Evolutionary conservation across 2,329 filamentous ascomycete genomes (phyloP), one percentile per base, ranked within the genome.

Genomic region (Chalaropsis ovoidea): DNA sequence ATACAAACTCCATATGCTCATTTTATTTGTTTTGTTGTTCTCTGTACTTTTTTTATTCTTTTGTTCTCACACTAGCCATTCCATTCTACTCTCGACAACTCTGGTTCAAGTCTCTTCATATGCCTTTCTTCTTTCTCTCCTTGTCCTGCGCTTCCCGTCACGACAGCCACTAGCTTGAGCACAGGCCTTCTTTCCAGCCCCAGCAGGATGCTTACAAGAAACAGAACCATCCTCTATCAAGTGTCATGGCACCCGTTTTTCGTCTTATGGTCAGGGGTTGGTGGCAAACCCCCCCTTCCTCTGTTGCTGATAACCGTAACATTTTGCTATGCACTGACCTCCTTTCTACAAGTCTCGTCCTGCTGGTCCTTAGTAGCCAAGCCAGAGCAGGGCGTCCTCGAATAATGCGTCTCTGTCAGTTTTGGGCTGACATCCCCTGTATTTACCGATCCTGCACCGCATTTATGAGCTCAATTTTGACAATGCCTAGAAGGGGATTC

Each of bases 131-230:
- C 43, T 8, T 47, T 17, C 15, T 47, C 43, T 19, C 8, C 43
- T 47, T 8, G 3, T 17, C 8, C 42, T 7, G n/a, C n/a, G n/a
- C n/a, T 15, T n/a, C 4, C n/a, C 17, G n/a, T 19, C 15, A 19
- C 52, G 8, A 1, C 31, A 19, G 52, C 47, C 47, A 22, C 19
- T 11, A 39, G n/a, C 24, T 22, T 10, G 27, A 35, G 54, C 54
- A 58, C 54, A 58, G 54, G 13, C 54, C 54, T 39, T 58, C 27
- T 58, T 11, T 35, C 54, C 54, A 58, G 54, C 54, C 54, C 54
- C 54, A 39, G 10, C 11, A 35, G 54, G 54, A 58, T 58, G 54
- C 54, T n/a, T 39, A 58, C 54, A 58, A 58, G 54, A 58, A 58
- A 58, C 54, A 58, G 27, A 22, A 10, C 24, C 54, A 58, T n/a